Evolutionary conservation across 2,329 filamentous ascomycete genomes (phyloP).

Genomic region (Colletotrichum coccodes): DNA sequence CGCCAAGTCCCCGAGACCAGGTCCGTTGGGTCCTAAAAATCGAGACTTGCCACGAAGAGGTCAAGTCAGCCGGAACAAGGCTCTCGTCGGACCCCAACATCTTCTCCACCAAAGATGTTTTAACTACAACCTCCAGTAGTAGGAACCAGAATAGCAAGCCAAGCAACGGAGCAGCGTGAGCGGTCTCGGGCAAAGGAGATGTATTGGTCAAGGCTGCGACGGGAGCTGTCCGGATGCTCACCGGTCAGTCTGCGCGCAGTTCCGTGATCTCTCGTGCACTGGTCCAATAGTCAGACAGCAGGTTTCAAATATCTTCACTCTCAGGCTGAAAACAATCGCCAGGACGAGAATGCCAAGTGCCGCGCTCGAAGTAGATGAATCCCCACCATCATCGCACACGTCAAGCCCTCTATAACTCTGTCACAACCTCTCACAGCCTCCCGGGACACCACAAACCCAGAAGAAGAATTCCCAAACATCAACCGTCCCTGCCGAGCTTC

Average conservation of each 20-base stretch:
- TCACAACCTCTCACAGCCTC: not conserved
- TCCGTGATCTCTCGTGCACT: not conserved
- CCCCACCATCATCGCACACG: not conserved
- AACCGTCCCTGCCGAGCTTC: not conserved
- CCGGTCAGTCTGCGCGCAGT: not conserved
- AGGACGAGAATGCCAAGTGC: not conserved
- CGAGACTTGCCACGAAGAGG: no score
- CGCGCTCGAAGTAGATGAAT: not conserved
- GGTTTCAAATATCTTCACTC: no score
- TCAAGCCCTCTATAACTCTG: not conserved
- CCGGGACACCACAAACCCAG: not conserved
- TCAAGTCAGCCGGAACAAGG: no score
- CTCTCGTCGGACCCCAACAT: no score
- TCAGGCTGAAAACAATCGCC: not conserved
- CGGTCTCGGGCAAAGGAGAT: not conserved
- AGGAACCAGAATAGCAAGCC: not conserved
- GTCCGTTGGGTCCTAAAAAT: no score
- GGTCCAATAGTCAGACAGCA: not conserved
- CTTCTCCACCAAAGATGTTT: no score
- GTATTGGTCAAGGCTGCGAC: not conserved
- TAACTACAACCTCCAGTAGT: no score
- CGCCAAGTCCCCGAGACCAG: no score
- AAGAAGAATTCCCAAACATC: no score
- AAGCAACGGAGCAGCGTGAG: not conserved
- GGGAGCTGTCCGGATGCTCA: not conserved